Evolutionary conservation across 2,329 filamentous ascomycete genomes (phyloP).

Genomic region (Colletotrichum eremochloae): DNA sequence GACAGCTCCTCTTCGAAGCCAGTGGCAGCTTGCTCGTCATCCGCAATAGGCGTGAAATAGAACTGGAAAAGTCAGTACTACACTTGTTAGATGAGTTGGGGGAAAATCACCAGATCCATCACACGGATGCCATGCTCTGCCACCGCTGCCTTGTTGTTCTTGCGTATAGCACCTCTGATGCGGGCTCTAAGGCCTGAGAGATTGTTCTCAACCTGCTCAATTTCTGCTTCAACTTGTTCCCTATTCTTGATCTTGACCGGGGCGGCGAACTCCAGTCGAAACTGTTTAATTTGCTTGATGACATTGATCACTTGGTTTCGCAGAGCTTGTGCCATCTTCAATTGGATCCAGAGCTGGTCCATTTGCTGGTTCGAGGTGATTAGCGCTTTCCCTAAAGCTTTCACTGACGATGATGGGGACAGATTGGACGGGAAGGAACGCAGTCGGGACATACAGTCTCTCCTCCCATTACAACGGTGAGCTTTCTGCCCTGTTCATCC

Average conservation of each 20-base stretch:
- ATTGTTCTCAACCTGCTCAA: neutral
- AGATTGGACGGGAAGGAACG: too few species aligned
- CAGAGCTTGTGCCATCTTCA: neutral
- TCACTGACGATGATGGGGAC: too few species aligned
- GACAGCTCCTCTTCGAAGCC: neutral
- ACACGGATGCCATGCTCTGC: neutral
- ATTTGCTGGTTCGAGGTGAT: neutral
- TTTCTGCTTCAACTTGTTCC: too few species aligned
- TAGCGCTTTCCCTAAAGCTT: neutral
- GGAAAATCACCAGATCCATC: neutral
- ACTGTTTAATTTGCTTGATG: neutral
- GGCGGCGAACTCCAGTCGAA: too few species aligned
- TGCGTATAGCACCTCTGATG: neutral
- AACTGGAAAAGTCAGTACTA: neutral
- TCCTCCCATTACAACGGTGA: conserved; percentile 4
- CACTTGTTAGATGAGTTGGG: too few species aligned
- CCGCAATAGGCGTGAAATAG: too few species aligned
- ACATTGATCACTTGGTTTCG: neutral
- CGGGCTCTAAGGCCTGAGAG: neutral
- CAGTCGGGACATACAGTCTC: neutral
- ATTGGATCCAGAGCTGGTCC: neutral
- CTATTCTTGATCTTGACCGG: too few species aligned
- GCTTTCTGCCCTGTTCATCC: conserved; percentile 8
- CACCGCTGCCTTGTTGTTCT: neutral
- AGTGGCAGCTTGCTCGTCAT: neutral